Base-by-base conservation (phyloP, 371 early-diverging fungal genomes). In the Haplosporangium sp. region DNA sequence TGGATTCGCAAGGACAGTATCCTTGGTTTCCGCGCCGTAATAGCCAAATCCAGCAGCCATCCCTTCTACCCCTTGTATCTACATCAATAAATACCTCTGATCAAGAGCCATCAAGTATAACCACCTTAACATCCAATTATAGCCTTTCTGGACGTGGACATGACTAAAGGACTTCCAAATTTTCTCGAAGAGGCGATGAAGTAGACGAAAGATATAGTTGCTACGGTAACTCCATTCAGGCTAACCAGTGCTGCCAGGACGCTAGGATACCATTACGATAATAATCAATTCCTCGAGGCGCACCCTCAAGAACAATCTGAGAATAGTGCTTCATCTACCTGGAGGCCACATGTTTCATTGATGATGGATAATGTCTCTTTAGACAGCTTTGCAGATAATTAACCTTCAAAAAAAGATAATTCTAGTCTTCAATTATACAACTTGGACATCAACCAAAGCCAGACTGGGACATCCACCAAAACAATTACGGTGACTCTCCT, bases 301-400 rank as follows among this genome's bases (percentile, higher is more conserved):
- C n/a, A 48, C n/a, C n/a, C n/a, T 34, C 45, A 37, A 39, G 67
- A 17, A 34, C 45, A 47, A 6, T 15, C 15, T 50, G 50, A 20
- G 48, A 19, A 63, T 35, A 65, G 40, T 15, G 8, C 9, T 10
- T 0, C 44, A 48, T 42, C 65, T 27, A 42, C 42, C 4, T 59
- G 67, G 63, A 67, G 52, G 34, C 72, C 69, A 15, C 78, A 78
- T 9, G 42, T 78, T 2, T 69, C 67, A 0, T 67, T 78, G n/a
- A 7, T n/a, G 55, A 73, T 78, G 74, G 70, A 78, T 20, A 74
- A 78, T 3, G 73, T 69, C 45, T 73, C 70, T 1, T 70, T 69
- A 34, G 70, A 73, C 6, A 73, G 38, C 61, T 62, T 78, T 52
- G 15, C 78, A 0, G 52, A 63, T 3, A 63, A 65, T 6, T 38